phyloP scores from a whole-genome alignment of 208 protist genomes.

The Leishmania braziliensis region DNA sequence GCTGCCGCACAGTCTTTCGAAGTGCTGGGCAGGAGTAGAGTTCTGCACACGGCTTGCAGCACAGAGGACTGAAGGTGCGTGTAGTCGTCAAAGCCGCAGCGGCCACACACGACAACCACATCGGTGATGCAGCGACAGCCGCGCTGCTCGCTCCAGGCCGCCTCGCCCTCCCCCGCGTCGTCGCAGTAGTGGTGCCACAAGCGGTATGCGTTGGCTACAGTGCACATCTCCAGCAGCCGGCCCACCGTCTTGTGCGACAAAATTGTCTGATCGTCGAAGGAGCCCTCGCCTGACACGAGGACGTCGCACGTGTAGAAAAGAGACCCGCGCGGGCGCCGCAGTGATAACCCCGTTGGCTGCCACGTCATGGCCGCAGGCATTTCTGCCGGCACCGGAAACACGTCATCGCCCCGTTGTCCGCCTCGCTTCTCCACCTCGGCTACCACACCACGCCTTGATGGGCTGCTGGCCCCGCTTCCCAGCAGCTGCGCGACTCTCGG shows the following conservation, averaged over 20 bases:
- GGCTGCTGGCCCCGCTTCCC: not conserved
- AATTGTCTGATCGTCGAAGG: slow-evolving; percentile 76
- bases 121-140: slow-evolving; percentile 25
- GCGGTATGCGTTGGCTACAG: slow-evolving; percentile 58
- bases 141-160: not conserved
- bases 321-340: slow-evolving; percentile 16
- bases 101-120: slow-evolving; percentile 42
- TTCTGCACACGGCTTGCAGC: slow-evolving; percentile 17
- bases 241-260: slow-evolving; percentile 72
- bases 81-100: slow-evolving; percentile 33
- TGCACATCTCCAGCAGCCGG: slow-evolving; percentile 68
- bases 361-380: not conserved
- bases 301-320: slow-evolving; percentile 42
- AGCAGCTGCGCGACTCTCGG: slow-evolving; percentile 8
- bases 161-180: not conserved
- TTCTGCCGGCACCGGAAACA: not conserved
- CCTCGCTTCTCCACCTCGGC: not conserved
- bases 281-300: slow-evolving; percentile 75
- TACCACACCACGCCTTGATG: not conserved
- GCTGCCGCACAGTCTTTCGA: not conserved
- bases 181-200: slow-evolving; percentile 18
- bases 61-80: slow-evolving; percentile 18
- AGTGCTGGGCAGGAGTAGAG: not conserved
- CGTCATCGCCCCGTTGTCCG: not conserved
- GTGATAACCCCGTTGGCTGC: not conserved